phyloP scores from a whole-genome alignment of 805 yeast genomes.

The Yarrowia keelungensis region DNA sequence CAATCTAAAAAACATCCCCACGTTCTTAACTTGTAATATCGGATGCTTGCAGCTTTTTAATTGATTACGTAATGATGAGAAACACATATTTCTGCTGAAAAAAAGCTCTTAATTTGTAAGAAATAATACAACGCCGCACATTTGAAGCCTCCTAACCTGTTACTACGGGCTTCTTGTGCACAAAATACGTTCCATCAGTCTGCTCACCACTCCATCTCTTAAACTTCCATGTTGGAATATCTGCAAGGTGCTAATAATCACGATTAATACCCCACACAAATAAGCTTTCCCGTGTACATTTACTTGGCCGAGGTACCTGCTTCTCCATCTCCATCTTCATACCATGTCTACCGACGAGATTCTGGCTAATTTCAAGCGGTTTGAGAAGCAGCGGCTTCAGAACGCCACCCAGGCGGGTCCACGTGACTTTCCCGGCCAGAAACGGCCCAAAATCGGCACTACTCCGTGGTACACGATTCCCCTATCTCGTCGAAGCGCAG shows the following conservation, averaged over 20 bases:
- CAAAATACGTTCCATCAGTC: no score
- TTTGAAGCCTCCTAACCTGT: no score
- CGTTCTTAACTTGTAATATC: no score
- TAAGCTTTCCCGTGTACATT: background rate
- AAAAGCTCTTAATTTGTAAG: no score
- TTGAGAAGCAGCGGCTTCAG: slow-evolving; percentile 27
- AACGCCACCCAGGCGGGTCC: slow-evolving; percentile 9
- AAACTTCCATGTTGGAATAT: no score
- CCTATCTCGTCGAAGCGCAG: slow-evolving; percentile 15
- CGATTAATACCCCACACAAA: slow-evolving; percentile 30
- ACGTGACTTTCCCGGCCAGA: slow-evolving; percentile 23
- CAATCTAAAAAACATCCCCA: no score
- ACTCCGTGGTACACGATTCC: slow-evolving; percentile 25
- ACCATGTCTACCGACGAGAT: slow-evolving; percentile 33
- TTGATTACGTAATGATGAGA: no score
- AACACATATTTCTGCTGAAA: no score
- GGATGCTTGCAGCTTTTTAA: no score
- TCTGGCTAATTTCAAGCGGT: slow-evolving; percentile 3
- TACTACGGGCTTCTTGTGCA: no score
- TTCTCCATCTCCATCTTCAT: background rate
- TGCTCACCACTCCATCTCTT: no score
- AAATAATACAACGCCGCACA: no score
- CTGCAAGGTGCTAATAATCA: slow-evolving; percentile 6
- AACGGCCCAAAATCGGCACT: slow-evolving; percentile 21
- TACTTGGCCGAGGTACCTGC: background rate